These are phyloP conservation scores for Gentiana dahurica DNA, from an alignment of 257 asterid species.

Conservation along the genomic window DNA sequence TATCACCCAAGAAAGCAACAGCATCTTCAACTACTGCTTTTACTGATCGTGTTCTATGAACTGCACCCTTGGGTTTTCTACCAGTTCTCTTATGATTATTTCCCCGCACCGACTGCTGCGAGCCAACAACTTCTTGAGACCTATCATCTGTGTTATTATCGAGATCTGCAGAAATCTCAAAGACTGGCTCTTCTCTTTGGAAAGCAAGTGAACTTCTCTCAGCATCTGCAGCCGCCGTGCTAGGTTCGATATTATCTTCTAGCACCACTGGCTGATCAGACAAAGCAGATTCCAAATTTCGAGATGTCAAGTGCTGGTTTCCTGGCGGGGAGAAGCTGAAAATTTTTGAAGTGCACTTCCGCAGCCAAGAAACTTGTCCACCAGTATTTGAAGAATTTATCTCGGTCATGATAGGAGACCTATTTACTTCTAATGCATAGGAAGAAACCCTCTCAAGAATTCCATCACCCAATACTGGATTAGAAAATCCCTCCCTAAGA, in stretches of 20 bases:
- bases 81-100: conserved; percentile 22
- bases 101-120: conserved; percentile 39
- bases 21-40: conserved; percentile 70
- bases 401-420: conserved; percentile 30
- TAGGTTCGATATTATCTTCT: conserved; percentile 24
- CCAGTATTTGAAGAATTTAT: conserved; percentile 40
- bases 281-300: conserved; percentile 39
- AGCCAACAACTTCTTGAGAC: conserved; percentile 27
- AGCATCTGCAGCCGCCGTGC: conserved; percentile 8
- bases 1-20: conserved; percentile 37
- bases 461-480: conserved; percentile 38
- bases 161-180: conserved; percentile 6
- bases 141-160: conserved; percentile 13
- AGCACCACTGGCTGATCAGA: conserved; percentile 19
- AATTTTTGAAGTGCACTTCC: conserved; percentile 61
- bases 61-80: conserved; percentile 27
- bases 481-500: conserved; percentile 29
- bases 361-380: conserved; percentile 56
- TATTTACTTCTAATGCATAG: conserved; percentile 24
- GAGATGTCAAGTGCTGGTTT: conserved; percentile 25
- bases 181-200: conserved; percentile 12
- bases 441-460: conserved; percentile 52
- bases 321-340: conserved; percentile 40
- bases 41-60: conserved; percentile 43
- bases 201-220: conserved; percentile 5